Percentiles rank a stretch among this genome's conserved stretches.
phyloP scores from a whole-genome alignment of 768 basidiomycete species.

The Naganishia randhawae region DNA sequence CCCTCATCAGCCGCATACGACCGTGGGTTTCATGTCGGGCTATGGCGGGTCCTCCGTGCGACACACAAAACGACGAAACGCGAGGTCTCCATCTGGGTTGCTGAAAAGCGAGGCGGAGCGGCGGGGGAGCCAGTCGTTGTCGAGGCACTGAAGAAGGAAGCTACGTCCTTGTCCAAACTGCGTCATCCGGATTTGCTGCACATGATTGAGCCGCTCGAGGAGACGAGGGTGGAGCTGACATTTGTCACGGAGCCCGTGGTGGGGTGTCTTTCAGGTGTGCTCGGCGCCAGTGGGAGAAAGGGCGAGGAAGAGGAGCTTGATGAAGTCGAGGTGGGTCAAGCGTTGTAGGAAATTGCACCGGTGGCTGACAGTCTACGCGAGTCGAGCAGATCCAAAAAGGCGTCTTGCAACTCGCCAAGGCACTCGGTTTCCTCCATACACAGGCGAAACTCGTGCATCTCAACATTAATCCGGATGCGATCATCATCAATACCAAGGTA shows the following conservation, averaged over 20 bases:
- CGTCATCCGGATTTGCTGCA: constrained; percentile 93
- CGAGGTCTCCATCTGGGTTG: constrained; percentile 85
- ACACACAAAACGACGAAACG: constrained; percentile 85
- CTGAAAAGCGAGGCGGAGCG: constrained; percentile 75
- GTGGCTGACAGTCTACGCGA: not conserved
- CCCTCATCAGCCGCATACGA: too few species aligned
- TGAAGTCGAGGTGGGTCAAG: constrained; percentile 76
- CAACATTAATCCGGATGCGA: constrained; percentile 78
- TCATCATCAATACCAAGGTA: constrained; percentile 84
- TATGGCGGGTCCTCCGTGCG: constrained; percentile 84
- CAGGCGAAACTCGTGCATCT: constrained; percentile 89
- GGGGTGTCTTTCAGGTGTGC: constrained; percentile 60
- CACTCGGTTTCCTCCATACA: constrained; percentile 73
- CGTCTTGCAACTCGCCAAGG: constrained; percentile 68
- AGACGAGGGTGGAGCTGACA: constrained; percentile 78
- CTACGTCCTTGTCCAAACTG: constrained; percentile 73
- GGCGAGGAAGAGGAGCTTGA: constrained; percentile 64
- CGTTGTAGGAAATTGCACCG: too few species aligned
- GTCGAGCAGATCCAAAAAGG: constrained; percentile 82
- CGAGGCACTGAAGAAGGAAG: constrained; percentile 87
- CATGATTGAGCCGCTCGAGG: constrained; percentile 95
- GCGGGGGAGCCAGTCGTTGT: constrained; percentile 68
- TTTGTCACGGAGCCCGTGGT: constrained; percentile 91
- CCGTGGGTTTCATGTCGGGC: constrained; percentile 61
- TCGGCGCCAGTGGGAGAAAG: not conserved